A percentile compares a stretch with the other conserved stretches of the same genome.
These are phyloP conservation scores for Penicillium waksmanii DNA, from an alignment of 495 filamentous ascomycete genomes.

Conservation along the genomic window DNA sequence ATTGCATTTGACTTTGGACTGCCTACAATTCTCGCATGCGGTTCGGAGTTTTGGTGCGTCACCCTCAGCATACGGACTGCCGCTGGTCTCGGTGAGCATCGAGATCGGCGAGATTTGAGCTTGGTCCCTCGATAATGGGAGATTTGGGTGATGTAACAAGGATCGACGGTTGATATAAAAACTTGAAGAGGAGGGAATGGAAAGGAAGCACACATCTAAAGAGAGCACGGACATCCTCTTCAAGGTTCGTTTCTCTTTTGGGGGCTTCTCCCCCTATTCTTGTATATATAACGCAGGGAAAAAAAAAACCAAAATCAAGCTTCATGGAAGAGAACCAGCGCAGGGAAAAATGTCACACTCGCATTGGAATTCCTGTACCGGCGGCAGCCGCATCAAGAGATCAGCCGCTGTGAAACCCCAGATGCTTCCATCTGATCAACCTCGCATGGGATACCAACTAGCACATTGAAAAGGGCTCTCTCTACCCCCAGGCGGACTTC, in stretches of 20 bases:
- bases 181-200: not conserved
- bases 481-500: conserved; percentile 6
- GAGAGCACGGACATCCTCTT: not conserved
- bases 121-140: conserved; percentile 4
- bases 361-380: conserved; percentile 41
- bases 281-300: conserved; percentile 25
- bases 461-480: conserved; percentile 20
- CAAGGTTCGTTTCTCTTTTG: not conserved
- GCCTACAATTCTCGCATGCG: conserved; percentile 51
- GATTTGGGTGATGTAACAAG: conserved; percentile 1
- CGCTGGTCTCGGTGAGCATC: conserved; percentile 43
- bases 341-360: conserved; percentile 32
- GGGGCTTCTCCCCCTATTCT: conserved; percentile 6
- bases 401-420: conserved; percentile 54
- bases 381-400: conserved; percentile 43
- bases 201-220: conserved; percentile 5
- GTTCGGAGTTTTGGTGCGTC: conserved; percentile 47
- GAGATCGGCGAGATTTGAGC: conserved; percentile 7
- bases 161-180: conserved; percentile 8
- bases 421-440: conserved; percentile 48
- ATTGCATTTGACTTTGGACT: conserved; percentile 54
- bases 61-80: conserved; percentile 25
- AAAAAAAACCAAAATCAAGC: conserved; percentile 26
- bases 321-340: conserved; percentile 16
- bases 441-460: conserved; percentile 34